Evolutionary conservation across 2,329 filamentous ascomycete species (phyloP), one percentile per base, ranked within the genome.

Genomic region (Sphaceloma murrayae): DNA sequence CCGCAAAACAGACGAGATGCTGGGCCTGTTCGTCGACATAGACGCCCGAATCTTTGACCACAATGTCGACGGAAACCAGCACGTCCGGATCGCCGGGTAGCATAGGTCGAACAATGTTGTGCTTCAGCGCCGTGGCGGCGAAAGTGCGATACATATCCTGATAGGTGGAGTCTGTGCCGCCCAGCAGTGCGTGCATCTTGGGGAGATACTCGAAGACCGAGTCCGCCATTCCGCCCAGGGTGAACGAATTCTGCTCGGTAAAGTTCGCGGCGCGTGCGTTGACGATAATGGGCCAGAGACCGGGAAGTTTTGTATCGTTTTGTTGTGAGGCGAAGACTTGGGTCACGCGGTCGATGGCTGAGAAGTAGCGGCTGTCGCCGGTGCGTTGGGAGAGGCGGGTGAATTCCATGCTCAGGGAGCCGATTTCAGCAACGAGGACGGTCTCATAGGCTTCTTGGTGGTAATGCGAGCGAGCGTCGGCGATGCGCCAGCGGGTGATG

Each of bases 1-100:
- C 76, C 0, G 71, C 66, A 54, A 75, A 79, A 60, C 76, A 80
- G 17, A 65, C 67, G 10, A 79, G 64, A 56, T 80, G 76, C 42
- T 75, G 69, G 18, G 70, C 67, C 51, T 77, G 68, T 9, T 74
- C 67, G 8, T 67, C 60, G 4, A 74, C 59, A 5, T 44, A 36
- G 4, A 50, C 36, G 3, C 52, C 49, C 16, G 31, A 26, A 6
- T 21, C 34, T 32, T 59, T 57, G 1, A 62, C 61, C 11, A 60
- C 62, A 5, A 67, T 61, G 18, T 63, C 61, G 10, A 70, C 69
- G 8, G 66, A 60, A 19, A 68, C 57, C 3, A 74, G 61, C 34
- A 74, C 62, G 43, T 73, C 67, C 7, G 58, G 58, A 7, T 67
- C 59, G 4, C 65, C 59, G 2, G 64, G 65, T 1, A 60, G 65